Evolutionary conservation across 805 yeast species (phyloP).

Genomic region (Metschnikowia noctiluminum): DNA sequence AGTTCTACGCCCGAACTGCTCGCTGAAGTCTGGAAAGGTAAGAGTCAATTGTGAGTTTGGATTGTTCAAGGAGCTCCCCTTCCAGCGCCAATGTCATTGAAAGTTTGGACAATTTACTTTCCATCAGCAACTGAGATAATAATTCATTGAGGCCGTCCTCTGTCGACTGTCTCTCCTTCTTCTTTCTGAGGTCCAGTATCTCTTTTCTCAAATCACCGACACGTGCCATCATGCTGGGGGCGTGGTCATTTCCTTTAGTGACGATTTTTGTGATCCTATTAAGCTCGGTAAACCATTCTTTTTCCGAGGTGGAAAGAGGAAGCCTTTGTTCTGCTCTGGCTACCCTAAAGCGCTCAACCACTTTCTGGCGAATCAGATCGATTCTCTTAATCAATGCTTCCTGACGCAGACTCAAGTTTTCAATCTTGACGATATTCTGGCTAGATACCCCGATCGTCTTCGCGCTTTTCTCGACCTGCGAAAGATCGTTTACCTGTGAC

Average conservation of each 20-base stretch:
- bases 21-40: slow-evolving; percentile 6
- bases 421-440: slow-evolving; percentile 14
- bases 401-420: slow-evolving; percentile 20
- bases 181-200: slow-evolving; percentile 4
- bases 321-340: slow-evolving; percentile 20
- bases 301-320: slow-evolving; percentile 36
- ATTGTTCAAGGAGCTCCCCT: slow-evolving; percentile 15
- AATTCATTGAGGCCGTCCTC: slow-evolving; percentile 5
- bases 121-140: slow-evolving; percentile 11
- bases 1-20: neutral
- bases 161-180: neutral
- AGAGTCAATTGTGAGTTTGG: slow-evolving; percentile 17
- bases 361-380: slow-evolving; percentile 19
- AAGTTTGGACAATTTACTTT: slow-evolving; percentile 5
- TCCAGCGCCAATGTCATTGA: slow-evolving; percentile 22
- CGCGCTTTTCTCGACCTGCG: slow-evolving; percentile 1
- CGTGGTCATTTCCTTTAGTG: slow-evolving; percentile 4
- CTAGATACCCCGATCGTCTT: slow-evolving; percentile 7
- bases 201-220: slow-evolving; percentile 11
- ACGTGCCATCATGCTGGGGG: slow-evolving; percentile 9
- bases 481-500: slow-evolving; percentile 17
- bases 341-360: slow-evolving; percentile 23
- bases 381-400: slow-evolving; percentile 20
- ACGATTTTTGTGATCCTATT: slow-evolving; percentile 22
- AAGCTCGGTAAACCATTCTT: slow-evolving; percentile 36